A percentile compares a stretch with the other conserved stretches of the same genome.
These are phyloP conservation scores for Geoglossum glabrum DNA, from an alignment of 495 filamentous ascomycete genomes.

Conservation along the genomic window DNA sequence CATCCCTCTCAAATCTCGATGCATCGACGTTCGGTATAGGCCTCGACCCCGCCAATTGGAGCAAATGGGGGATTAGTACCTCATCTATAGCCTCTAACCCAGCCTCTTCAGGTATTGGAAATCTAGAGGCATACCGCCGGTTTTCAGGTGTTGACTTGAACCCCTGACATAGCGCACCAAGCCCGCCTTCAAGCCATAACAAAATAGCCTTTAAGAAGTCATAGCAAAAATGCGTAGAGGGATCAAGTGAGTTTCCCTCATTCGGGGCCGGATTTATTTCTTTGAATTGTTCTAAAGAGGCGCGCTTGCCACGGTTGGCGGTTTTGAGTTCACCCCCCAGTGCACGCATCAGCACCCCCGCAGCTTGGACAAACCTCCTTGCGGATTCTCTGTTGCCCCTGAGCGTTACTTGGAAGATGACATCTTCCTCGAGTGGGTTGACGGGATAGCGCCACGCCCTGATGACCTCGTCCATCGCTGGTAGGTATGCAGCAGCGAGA, in stretches of 20 bases:
- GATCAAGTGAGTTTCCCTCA: constrained; percentile 24
- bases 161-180: constrained; percentile 29
- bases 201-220: constrained; percentile 46
- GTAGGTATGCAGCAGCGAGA: constrained; percentile 27
- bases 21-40: constrained; percentile 37
- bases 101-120: constrained; percentile 31
- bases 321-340: constrained; percentile 29
- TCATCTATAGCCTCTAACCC: constrained; percentile 31
- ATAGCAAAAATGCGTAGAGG: constrained; percentile 31
- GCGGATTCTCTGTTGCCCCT: constrained; percentile 35
- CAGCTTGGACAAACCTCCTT: constrained; percentile 49
- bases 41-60: constrained; percentile 24
- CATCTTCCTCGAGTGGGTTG: constrained; percentile 30
- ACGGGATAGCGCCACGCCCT: constrained; percentile 38
- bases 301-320: constrained; percentile 14
- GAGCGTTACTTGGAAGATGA: constrained; percentile 33
- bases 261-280: constrained; percentile 27
- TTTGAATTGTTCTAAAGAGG: constrained; percentile 20
- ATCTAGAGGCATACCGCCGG: constrained; percentile 21
- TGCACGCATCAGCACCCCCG: constrained; percentile 35
- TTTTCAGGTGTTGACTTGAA: constrained; percentile 27
- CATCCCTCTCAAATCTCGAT: constrained; percentile 37
- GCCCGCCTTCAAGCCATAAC: constrained; percentile 39
- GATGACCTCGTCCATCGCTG: constrained; percentile 35
- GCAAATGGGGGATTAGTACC: constrained; percentile 38